Evolutionary conservation across 306 rosid species (phyloP).

Genomic region (Castanea sativa): DNA sequence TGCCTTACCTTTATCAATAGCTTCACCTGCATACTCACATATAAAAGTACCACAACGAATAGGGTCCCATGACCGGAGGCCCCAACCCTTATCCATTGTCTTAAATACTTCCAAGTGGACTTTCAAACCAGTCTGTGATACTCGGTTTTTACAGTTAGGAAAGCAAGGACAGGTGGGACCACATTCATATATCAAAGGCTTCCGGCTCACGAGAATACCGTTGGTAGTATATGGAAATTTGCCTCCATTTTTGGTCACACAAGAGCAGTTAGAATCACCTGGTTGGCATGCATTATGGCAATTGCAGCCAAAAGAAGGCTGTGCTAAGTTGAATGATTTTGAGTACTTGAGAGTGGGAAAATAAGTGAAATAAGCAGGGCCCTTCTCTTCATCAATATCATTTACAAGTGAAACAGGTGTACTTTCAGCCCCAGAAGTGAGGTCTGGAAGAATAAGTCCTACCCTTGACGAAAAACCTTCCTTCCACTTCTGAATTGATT

Average conservation of each 20-base stretch:
- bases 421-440: slow-evolving; percentile 54
- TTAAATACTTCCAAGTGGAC: slow-evolving; percentile 55
- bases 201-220: slow-evolving; percentile 52
- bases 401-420: slow-evolving; percentile 62
- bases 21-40: slow-evolving; percentile 70
- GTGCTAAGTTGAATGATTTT: slow-evolving; percentile 30
- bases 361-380: slow-evolving; percentile 54
- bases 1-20: slow-evolving; percentile 36
- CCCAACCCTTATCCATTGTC: slow-evolving; percentile 68
- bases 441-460: slow-evolving; percentile 54
- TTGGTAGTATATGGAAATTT: slow-evolving; percentile 54
- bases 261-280: slow-evolving; percentile 53
- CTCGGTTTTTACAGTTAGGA: slow-evolving; percentile 64
- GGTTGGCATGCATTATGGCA: slow-evolving; percentile 53
- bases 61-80: slow-evolving; percentile 62
- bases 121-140: slow-evolving; percentile 52
- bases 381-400: slow-evolving; percentile 57
- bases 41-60: slow-evolving; percentile 64
- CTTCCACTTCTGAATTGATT: slow-evolving; percentile 51
- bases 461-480: slow-evolving; percentile 28
- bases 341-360: slow-evolving; percentile 38
- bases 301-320: slow-evolving; percentile 41
- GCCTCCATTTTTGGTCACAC: slow-evolving; percentile 57
- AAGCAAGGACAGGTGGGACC: slow-evolving; percentile 52
- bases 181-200: slow-evolving; percentile 59